Evolutionary conservation across 805 yeast species (phyloP).

Genomic region (Spathaspora hagerdaliae): DNA sequence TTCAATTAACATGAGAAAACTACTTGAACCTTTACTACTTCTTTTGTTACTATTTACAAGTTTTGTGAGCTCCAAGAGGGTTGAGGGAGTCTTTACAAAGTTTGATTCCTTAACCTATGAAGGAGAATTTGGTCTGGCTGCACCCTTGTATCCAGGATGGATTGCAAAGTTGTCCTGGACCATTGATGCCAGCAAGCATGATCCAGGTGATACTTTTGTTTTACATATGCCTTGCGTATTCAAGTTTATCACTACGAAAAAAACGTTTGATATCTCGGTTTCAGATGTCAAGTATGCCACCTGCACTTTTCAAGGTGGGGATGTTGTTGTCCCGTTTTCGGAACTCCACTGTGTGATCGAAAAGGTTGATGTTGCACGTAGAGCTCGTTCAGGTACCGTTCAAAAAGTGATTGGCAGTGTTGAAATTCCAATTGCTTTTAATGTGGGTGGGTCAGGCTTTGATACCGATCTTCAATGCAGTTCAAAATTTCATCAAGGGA

Average conservation of each 20-base stretch:
- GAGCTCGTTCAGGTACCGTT: no score
- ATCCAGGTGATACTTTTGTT: conserved; percentile 23
- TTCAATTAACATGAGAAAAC: no score
- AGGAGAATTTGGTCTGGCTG: background rate
- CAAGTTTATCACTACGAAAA: conserved; percentile 13
- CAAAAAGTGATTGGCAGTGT: no score
- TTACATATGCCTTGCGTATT: conserved; percentile 24
- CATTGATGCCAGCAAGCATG: conserved; percentile 10
- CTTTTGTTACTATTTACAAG: no score
- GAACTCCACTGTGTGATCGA: conserved; percentile 16
- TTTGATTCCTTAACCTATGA: conserved; percentile 10
- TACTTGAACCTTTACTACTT: no score
- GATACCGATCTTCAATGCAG: conserved; percentile 11
- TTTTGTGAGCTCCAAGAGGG: no score
- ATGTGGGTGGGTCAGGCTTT: conserved; percentile 10
- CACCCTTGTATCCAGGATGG: conserved; percentile 10
- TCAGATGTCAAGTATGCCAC: conserved; percentile 16
- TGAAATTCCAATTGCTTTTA: conserved; percentile 14
- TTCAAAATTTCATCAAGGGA: conserved; percentile 8
- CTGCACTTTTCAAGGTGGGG: conserved; percentile 16
- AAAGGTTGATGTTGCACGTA: no score
- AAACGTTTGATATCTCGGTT: conserved; percentile 10
- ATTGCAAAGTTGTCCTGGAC: conserved; percentile 17
- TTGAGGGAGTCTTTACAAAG: conserved; percentile 13
- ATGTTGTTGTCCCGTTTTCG: conserved; percentile 11